These are phyloP conservation scores for Lactifluus rugatus DNA, from an alignment of 768 basidiomycete genomes.

Conservation along the genomic window DNA sequence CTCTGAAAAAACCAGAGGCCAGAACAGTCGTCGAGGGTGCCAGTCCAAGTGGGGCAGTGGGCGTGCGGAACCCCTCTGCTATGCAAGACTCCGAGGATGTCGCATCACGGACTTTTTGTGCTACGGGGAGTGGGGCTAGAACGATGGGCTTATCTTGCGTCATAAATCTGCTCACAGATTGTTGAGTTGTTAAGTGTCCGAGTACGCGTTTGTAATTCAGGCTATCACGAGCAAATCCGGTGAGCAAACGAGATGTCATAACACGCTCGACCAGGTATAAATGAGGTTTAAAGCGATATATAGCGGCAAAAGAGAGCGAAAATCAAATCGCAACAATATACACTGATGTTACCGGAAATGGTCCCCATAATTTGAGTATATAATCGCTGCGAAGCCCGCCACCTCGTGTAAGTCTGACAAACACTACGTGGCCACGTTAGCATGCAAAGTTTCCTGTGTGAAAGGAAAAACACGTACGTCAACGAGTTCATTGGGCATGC, in stretches of 20 bases:
- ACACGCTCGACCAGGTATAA: not conserved
- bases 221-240: not conserved
- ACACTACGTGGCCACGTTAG: slow-evolving; percentile 33
- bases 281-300: not conserved
- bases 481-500: slow-evolving; percentile 68
- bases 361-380: slow-evolving; percentile 61
- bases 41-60: not conserved
- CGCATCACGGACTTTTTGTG: not conserved
- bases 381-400: slow-evolving; percentile 57
- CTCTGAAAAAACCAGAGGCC: not conserved
- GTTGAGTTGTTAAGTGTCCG: not conserved
- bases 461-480: slow-evolving; percentile 47
- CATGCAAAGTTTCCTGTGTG: not conserved
- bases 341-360: slow-evolving; percentile 29
- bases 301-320: not conserved
- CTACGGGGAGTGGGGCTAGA: not conserved
- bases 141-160: not conserved
- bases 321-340: not conserved
- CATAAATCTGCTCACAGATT: too few relatives aligned
- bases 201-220: not conserved
- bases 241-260: not conserved
- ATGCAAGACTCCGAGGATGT: not conserved
- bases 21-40: not conserved
- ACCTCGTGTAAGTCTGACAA: slow-evolving; percentile 56
- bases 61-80: not conserved